Evolutionary conservation across 495 filamentous ascomycete genomes (phyloP).

Genomic region (Neurospora tetraspora): DNA sequence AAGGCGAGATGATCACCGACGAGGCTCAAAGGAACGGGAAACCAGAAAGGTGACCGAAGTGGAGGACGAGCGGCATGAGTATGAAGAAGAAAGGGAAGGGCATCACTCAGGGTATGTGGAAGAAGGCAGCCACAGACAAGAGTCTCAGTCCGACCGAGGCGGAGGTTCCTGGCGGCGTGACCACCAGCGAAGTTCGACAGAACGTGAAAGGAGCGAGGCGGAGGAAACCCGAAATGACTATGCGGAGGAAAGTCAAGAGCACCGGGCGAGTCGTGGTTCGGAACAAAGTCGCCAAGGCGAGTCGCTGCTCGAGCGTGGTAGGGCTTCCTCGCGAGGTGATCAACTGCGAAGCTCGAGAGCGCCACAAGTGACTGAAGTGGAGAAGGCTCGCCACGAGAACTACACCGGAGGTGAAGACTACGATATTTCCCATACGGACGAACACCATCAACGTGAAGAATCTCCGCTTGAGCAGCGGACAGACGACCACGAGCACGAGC

Average conservation of each 20-base stretch:
- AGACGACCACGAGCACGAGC: not conserved
- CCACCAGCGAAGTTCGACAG: not conserved
- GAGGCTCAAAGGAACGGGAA: not conserved
- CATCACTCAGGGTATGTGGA: not conserved
- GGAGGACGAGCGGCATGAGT: constrained; percentile 9
- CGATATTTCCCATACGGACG: not conserved
- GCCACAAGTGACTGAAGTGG: not conserved
- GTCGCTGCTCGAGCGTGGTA: not conserved
- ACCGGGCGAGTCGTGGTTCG: not conserved
- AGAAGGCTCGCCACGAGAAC: not conserved
- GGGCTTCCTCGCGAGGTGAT: not conserved
- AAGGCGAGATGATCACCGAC: not conserved
- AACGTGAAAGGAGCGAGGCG: not conserved
- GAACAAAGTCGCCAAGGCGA: not conserved
- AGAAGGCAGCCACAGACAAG: not conserved
- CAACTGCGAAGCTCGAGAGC: not conserved
- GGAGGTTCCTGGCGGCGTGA: not conserved
- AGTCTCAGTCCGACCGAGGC: not conserved
- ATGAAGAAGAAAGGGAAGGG: not conserved
- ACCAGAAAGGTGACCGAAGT: constrained; percentile 1
- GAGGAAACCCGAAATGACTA: not conserved
- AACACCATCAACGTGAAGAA: not conserved
- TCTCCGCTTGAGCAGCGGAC: not conserved
- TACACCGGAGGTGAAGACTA: not conserved
- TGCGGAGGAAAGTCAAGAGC: not conserved